phyloP scores from a whole-genome alignment of 305 asterid species.

The Ajuga reptans region DNA sequence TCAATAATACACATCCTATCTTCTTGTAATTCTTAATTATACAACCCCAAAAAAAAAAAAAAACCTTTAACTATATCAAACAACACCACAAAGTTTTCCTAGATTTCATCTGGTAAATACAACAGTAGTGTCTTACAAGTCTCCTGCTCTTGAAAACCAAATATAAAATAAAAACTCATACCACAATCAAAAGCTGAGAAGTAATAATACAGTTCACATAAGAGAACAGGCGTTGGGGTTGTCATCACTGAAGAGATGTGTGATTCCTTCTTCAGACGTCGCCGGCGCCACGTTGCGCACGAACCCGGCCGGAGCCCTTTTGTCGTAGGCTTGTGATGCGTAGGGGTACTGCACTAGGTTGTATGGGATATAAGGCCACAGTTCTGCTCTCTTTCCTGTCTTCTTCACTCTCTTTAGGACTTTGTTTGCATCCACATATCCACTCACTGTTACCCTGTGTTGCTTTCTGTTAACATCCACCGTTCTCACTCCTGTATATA shows the following conservation, averaged over 20 bases:
- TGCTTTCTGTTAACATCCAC: constrained; percentile 72
- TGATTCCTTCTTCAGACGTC: constrained; percentile 46
- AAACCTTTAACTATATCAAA: too few relatives aligned
- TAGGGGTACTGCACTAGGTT: constrained; percentile 64
- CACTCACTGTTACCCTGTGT: constrained; percentile 64
- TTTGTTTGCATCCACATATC: constrained; percentile 57
- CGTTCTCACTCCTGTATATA: constrained; percentile 49
- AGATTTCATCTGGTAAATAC: too few relatives aligned
- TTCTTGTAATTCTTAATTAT: too few relatives aligned
- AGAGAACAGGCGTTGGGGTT: constrained; percentile 83
- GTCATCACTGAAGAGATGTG: constrained; percentile 71
- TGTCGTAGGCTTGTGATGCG: constrained; percentile 63
- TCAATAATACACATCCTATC: too few relatives aligned
- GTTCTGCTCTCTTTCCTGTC: constrained; percentile 84
- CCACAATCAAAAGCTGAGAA: background rate
- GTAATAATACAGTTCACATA: constrained; percentile 33
- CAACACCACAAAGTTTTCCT: too few relatives aligned
- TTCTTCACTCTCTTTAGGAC: constrained; percentile 65
- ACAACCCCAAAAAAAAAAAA: too few relatives aligned
- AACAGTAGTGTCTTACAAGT: background rate
- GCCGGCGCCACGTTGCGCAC: constrained; percentile 52
- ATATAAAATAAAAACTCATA: too few relatives aligned
- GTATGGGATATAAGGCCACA: constrained; percentile 84
- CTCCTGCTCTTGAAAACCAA: background rate
- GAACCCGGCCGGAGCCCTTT: constrained; percentile 74